These are phyloP conservation scores for Aaosphaeria arxii DNA, from an alignment of 2,329 filamentous ascomycete species.

Conservation along the genomic window DNA sequence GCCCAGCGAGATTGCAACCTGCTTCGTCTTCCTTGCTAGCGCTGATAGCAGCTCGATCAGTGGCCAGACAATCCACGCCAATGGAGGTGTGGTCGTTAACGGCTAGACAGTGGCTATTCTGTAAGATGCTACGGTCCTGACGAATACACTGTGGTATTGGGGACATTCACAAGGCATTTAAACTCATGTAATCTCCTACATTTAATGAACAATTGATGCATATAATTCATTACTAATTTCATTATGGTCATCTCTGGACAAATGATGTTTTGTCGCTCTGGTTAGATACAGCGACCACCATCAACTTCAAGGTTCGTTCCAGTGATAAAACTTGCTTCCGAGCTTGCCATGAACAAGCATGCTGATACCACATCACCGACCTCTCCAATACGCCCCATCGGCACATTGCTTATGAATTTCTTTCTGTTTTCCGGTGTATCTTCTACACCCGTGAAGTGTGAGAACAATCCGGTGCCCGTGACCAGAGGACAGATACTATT, in stretches of 20 bases:
- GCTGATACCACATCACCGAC: constrained; percentile 59
- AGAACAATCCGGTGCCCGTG: constrained; percentile 62
- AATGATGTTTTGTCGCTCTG: too few relatives aligned
- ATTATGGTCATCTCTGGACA: too few relatives aligned
- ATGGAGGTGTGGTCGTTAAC: constrained; percentile 40
- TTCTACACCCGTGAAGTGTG: constrained; percentile 58
- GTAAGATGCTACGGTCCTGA: too few relatives aligned
- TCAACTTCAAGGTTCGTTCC: constrained; percentile 47
- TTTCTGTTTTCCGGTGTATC: constrained; percentile 56
- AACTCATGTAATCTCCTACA: too few relatives aligned
- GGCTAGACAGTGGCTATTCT: constrained; percentile 13
- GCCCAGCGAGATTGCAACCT: constrained; percentile 77
- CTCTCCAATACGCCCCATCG: constrained; percentile 58
- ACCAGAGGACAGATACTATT: constrained; percentile 70
- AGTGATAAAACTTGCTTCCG: constrained; percentile 60
- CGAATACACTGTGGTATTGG: too few relatives aligned
- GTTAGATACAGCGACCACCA: constrained; percentile 36
- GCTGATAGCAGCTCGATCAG: constrained; percentile 70
- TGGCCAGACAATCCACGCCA: constrained; percentile 68
- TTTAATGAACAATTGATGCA: too few relatives aligned
- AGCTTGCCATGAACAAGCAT: constrained; percentile 56
- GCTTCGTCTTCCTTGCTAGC: constrained; percentile 77
- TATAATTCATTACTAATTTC: too few relatives aligned
- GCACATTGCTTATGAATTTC: constrained; percentile 55
- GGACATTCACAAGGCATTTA: too few relatives aligned